Evolutionary conservation across 163 green algal species (phyloP).

Genomic region (Scenedesmus sp.): DNA sequence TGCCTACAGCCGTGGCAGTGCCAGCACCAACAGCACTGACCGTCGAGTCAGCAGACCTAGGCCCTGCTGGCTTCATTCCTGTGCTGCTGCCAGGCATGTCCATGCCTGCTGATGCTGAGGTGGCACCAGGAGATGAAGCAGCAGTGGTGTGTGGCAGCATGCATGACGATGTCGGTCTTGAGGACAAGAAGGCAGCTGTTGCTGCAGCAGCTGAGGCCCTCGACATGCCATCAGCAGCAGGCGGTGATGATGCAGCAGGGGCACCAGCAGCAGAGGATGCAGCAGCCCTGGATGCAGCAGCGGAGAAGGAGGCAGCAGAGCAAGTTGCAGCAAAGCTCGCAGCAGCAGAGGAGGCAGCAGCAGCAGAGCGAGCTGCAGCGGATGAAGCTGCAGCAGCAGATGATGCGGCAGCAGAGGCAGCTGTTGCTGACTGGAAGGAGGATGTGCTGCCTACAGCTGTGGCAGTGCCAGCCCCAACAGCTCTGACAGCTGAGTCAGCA

Average conservation of each 20-base stretch:
- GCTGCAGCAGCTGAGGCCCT: not conserved
- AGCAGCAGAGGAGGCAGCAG: not conserved
- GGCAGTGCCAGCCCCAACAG: not conserved
- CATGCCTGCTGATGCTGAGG: not conserved
- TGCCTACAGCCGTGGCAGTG: not conserved
- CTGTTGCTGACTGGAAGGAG: not conserved
- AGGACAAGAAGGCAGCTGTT: not conserved
- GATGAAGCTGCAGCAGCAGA: not conserved
- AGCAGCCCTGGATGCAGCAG: not conserved
- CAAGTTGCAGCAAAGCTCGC: not conserved
- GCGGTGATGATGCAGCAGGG: not conserved
- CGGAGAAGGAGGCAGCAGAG: not conserved
- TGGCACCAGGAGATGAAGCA: not conserved
- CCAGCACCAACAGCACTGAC: not conserved
- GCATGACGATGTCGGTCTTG: not conserved
- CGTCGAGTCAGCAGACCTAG: not conserved
- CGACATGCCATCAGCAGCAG: not conserved
- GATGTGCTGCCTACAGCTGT: constrained; percentile 1
- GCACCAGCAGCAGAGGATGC: not conserved
- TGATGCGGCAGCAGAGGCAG: not conserved
- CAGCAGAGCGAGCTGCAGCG: not conserved
- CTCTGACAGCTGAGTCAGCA: constrained; percentile 1
- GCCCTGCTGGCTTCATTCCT: not conserved
- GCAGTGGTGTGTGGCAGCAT: not conserved
- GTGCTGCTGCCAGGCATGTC: not conserved